Percentiles rank a stretch among this genome's conserved stretches.
These are phyloP conservation scores for Pyrenula aspistea DNA, from an alignment of 495 filamentous ascomycete species.

Conservation along the genomic window DNA sequence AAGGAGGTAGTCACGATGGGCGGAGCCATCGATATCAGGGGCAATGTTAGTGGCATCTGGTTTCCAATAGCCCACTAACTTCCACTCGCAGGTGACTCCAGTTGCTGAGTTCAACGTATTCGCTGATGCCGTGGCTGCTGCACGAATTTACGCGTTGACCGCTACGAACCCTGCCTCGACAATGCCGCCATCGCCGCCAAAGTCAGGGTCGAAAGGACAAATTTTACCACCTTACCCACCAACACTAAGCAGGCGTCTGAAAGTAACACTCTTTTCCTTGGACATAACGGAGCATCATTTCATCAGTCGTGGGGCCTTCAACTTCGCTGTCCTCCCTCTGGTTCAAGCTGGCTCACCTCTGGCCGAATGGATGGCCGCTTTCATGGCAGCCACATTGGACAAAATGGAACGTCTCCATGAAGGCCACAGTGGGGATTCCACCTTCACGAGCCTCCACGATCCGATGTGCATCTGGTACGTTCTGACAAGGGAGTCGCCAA, in stretches of 20 bases:
- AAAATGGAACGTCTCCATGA: conserved; percentile 55
- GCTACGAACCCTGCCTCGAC: conserved; percentile 58
- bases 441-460: conserved; percentile 70
- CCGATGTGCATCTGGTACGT: conserved; percentile 84
- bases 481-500: conserved; percentile 36
- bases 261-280: conserved; percentile 71
- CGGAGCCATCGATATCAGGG: conserved; percentile 63
- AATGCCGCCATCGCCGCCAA: conserved; percentile 46
- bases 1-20: conserved; percentile 97
- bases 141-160: conserved; percentile 80
- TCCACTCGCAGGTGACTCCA: conserved; percentile 44
- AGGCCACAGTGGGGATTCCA: conserved; percentile 36
- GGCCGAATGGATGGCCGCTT: conserved; percentile 68
- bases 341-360: conserved; percentile 55
- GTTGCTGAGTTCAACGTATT: conserved; percentile 76
- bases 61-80: background rate
- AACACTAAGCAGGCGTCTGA: conserved; percentile 51
- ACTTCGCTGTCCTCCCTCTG: conserved; percentile 36
- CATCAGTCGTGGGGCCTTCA: conserved; percentile 49
- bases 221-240: conserved; percentile 53
- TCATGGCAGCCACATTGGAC: conserved; percentile 62
- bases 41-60: conserved; percentile 52
- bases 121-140: conserved; percentile 73
- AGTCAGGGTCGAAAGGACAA: conserved; percentile 9
- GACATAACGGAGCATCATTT: conserved; percentile 76